Base-by-base conservation (phyloP, 106 monocot genomes). In the Allium fistulosum region DNA sequence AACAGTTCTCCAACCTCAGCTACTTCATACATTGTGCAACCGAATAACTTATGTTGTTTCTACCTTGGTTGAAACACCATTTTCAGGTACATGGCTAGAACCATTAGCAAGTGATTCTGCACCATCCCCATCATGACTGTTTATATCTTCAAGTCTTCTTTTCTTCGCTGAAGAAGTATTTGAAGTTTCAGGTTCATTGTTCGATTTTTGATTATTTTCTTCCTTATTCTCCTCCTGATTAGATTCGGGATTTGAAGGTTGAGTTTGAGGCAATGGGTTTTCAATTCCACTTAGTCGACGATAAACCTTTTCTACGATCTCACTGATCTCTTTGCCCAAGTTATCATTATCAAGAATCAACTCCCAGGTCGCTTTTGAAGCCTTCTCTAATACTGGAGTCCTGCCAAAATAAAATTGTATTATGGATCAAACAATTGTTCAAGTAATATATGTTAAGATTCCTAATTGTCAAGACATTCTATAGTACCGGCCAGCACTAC, bases 331-430 rank as follows among this genome's bases (percentile, higher is more conserved):
- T 58, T 85, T 89, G 4, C 89, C 97, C 12, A 97, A 58, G 17
- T 84, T 84, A 64, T 74, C 77, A 26, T 73, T 74, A 18, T 84
- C 88, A 26, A 92, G 69, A 61, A 97, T 97, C 65, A 97, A 67
- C 68, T 97, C 92, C 97, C 92, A 97, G 0, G 92, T 92, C 37
- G 92, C 82, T 74, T 82, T 97, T 6, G 97, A 97, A 2, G 97
- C 97, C 70, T 97, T 97, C 72, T 92, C 97, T 49, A 97, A 92
- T 46, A 87, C 97, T 17, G 92, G 87, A 27, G 84, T 74, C 68
- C 97, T 97, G 97, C 75, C 78, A 62, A 66, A n/a, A 11, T 51
- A 1, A 22, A 47, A 26, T 51, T 8, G 53, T 15, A 55, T 37
- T 37, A 37, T 37, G 37, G 5, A 37, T 37, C 37, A 37, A 37